phyloP scores from a whole-genome alignment of 257 asterid genomes.

The Dorcoceras hygrometricum region DNA sequence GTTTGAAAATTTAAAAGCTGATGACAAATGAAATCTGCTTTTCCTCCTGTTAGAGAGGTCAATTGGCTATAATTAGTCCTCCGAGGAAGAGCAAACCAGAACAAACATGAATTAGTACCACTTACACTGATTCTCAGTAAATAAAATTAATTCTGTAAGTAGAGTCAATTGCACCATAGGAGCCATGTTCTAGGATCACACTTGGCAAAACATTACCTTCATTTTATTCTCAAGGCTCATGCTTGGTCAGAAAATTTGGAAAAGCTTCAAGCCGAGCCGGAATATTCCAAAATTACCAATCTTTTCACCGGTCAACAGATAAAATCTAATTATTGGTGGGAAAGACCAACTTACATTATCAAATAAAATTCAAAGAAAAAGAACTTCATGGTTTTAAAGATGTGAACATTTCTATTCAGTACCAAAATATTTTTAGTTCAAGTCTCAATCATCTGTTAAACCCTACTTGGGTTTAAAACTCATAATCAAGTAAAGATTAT shows the following conservation, averaged over 20 bases:
- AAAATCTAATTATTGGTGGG: background rate
- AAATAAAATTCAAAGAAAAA: background rate
- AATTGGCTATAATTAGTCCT: background rate
- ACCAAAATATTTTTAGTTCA: background rate
- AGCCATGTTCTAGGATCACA: no score
- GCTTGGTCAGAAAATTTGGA: background rate
- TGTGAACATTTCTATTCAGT: no score
- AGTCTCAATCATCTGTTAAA: background rate
- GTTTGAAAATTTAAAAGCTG: no score
- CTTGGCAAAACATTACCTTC: no score
- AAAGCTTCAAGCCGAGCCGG: background rate
- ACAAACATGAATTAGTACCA: no score
- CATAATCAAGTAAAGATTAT: background rate
- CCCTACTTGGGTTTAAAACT: background rate
- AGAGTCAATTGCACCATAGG: no score
- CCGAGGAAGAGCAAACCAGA: no score
- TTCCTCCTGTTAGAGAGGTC: background rate
- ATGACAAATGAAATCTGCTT: background rate
- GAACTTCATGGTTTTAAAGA: background rate
- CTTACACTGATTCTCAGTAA: no score
- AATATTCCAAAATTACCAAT: background rate
- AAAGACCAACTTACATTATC: background rate
- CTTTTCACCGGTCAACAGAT: background rate
- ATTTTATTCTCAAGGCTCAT: background rate
- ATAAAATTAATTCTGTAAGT: no score